A percentile compares a stretch with the other conserved stretches of the same genome.
Conservation (phyloP, 2,329 filamentous ascomycete genomes). For the Hyphodiscus sp. region DNA sequence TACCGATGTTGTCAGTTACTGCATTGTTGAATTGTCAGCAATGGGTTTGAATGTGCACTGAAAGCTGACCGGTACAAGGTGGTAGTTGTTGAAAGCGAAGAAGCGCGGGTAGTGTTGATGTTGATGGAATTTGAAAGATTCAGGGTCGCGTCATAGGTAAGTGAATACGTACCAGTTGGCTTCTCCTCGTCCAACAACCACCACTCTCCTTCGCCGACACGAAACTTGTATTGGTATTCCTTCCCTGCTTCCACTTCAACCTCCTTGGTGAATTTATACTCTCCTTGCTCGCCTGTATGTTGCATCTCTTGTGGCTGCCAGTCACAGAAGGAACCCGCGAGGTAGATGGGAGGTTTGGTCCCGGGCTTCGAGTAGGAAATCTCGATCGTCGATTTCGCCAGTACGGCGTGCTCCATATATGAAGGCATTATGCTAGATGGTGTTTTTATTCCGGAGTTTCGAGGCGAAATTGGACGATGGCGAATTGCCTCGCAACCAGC, state of each 20-base stretch:
- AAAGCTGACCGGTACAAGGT: background rate
- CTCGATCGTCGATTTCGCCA: slow-evolving; percentile 7
- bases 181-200: slow-evolving; percentile 61
- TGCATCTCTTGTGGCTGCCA: slow-evolving; percentile 66
- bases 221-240: slow-evolving; percentile 70
- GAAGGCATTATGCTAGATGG: background rate
- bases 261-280: slow-evolving; percentile 51
- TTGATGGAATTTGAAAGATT: background rate
- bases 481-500: no score
- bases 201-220: slow-evolving; percentile 59
- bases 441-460: no score
- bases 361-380: slow-evolving; percentile 57
- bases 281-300: slow-evolving; percentile 41
- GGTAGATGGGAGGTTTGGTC: slow-evolving; percentile 59
- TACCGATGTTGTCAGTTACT: slow-evolving; percentile 46
- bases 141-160: background rate
- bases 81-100: background rate
- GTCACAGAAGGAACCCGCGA: slow-evolving; percentile 63
- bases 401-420: background rate
- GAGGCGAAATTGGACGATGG: no score
- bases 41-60: background rate
- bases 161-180: slow-evolving; percentile 45
- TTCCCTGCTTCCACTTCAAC: slow-evolving; percentile 49
- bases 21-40: slow-evolving; percentile 6
- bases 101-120: background rate